Evolutionary conservation across 225 moss, liverwort and hornwort genomes (phyloP).

Genomic region (Ulota crispa): DNA sequence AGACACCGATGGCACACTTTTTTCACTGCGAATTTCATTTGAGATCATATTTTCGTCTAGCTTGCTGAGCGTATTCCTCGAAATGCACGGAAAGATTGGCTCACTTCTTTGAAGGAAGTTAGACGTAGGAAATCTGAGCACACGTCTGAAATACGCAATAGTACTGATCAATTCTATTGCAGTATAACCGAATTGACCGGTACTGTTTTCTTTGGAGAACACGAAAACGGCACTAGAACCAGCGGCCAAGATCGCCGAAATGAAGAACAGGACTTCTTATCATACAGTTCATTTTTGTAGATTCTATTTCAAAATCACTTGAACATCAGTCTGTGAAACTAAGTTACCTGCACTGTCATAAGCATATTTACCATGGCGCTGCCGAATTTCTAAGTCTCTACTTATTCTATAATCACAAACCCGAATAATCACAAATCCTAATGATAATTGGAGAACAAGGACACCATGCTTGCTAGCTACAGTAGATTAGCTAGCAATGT

Average conservation of each 20-base stretch:
- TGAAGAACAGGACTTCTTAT: constrained; percentile 14
- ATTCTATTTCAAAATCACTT: constrained; percentile 11
- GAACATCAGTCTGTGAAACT: not conserved
- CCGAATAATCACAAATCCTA: not conserved
- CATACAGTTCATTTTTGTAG: not conserved
- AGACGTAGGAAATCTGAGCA: too few relatives aligned
- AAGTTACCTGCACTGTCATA: not conserved
- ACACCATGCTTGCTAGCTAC: not conserved
- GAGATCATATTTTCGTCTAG: too few relatives aligned
- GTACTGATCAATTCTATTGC: too few relatives aligned
- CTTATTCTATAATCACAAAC: not conserved
- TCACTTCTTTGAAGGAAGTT: too few relatives aligned
- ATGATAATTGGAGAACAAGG: not conserved
- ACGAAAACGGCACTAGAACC: too few relatives aligned
- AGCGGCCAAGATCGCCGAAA: not conserved
- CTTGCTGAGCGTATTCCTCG: not conserved
- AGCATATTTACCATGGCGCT: not conserved
- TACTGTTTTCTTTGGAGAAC: too few relatives aligned
- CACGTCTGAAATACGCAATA: too few relatives aligned
- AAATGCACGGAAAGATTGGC: not conserved
- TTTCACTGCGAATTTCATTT: too few relatives aligned
- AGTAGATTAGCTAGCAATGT: not conserved
- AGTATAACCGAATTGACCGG: too few relatives aligned
- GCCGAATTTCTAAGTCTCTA: not conserved
- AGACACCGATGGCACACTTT: too few relatives aligned